These are phyloP conservation scores for Ammopiptanthus mongolicus DNA, from an alignment of 306 rosid species.

Conservation along the genomic window DNA sequence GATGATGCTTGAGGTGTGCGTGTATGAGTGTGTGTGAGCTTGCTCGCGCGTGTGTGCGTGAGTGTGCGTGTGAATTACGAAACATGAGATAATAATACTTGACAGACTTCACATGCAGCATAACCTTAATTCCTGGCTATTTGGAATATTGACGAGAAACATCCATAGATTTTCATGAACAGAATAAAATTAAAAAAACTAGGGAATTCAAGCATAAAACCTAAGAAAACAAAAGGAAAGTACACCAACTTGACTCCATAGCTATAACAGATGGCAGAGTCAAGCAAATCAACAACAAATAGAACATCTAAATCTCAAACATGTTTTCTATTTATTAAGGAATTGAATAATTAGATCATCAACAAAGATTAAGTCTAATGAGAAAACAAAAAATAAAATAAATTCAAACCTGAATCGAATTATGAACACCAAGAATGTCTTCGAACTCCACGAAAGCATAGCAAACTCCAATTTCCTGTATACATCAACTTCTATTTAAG, in stretches of 20 bases:
- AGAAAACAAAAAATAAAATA: background rate
- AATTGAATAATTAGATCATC: background rate
- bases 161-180: background rate
- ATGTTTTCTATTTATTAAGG: background rate
- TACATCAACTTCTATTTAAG: constrained; percentile 23
- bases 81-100: background rate
- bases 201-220: background rate
- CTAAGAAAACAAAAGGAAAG: background rate
- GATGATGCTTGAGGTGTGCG: no score
- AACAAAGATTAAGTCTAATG: background rate
- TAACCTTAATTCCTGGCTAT: background rate
- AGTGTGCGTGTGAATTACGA: no score
- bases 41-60: no score
- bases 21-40: no score
- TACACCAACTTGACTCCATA: background rate
- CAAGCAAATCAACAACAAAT: constrained; percentile 5
- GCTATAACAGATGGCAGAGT: background rate
- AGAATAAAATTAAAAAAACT: no score
- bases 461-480: constrained; percentile 97
- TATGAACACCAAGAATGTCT: constrained; percentile 76
- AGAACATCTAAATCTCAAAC: background rate
- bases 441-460: constrained; percentile 96
- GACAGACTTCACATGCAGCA: background rate
- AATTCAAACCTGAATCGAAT: constrained; percentile 68
- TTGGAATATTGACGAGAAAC: background rate